Evolutionary conservation across 495 filamentous ascomycete species (phyloP).

Genomic region (Letharia columbiana): DNA sequence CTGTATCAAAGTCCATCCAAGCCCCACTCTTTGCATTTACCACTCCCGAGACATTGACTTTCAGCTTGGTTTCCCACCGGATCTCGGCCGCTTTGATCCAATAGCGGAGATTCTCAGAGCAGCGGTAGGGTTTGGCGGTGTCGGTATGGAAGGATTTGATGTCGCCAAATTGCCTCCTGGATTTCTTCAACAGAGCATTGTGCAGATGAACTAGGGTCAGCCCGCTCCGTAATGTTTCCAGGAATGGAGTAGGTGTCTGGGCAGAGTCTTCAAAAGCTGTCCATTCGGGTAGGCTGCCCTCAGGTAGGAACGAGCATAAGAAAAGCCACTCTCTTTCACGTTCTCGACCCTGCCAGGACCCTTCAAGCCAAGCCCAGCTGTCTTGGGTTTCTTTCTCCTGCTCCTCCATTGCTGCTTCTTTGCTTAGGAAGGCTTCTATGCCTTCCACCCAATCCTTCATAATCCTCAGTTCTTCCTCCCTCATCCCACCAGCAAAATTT

Average conservation of each 20-base stretch:
- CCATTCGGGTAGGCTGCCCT: slow-evolving; percentile 59
- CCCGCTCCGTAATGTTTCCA: slow-evolving; percentile 66
- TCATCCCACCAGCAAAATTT: slow-evolving; percentile 78
- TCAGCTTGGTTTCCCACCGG: slow-evolving; percentile 81
- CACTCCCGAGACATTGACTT: slow-evolving; percentile 78
- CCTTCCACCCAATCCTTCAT: slow-evolving; percentile 69
- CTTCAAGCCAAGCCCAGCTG: slow-evolving; percentile 71
- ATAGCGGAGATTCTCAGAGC: slow-evolving; percentile 85
- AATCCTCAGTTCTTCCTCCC: slow-evolving; percentile 58
- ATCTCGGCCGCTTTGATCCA: slow-evolving; percentile 96
- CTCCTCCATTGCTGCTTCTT: slow-evolving; percentile 68
- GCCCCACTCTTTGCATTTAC: slow-evolving; percentile 60
- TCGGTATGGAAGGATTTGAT: slow-evolving; percentile 84
- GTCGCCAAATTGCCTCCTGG: slow-evolving; percentile 78
- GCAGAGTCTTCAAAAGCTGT: slow-evolving; percentile 46
- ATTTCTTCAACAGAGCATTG: slow-evolving; percentile 78
- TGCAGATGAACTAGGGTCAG: slow-evolving; percentile 76
- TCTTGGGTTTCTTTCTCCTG: slow-evolving; percentile 60
- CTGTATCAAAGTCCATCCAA: slow-evolving; percentile 73
- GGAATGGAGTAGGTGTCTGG: slow-evolving; percentile 63
- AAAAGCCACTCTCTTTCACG: slow-evolving; percentile 65
- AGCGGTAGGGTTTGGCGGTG: slow-evolving; percentile 86
- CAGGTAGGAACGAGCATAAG: slow-evolving; percentile 57
- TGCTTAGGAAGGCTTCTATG: slow-evolving; percentile 62
- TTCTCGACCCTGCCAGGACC: slow-evolving; percentile 73